Base-by-base conservation (phyloP, 2,329 filamentous ascomycete genomes). In the Xylaria sp. region DNA sequence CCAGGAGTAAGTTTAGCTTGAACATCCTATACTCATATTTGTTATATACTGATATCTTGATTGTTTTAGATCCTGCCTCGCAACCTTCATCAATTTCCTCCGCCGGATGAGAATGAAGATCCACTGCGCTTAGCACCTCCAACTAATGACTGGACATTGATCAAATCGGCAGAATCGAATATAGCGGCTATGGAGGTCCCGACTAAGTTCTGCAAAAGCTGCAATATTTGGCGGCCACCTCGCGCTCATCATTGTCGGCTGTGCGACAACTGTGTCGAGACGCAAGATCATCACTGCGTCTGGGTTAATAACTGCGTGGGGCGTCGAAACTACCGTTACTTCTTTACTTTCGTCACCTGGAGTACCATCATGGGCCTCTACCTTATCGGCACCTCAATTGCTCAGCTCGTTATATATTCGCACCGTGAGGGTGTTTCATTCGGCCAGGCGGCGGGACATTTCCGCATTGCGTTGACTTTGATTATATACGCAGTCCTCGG, bases 301-400 rank as follows among this genome's bases (percentile, higher is more conserved):
- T 99, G 96, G 96, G 88, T 99, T 72, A 99, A 99, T 83, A 99
- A 99, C 80, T 99, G 96, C 74, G 92, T 99, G 59, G 96, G 96
- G 52, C 91, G 95, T 73, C 93, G 96, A 76, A 99, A 99, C 82
- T 99, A 99, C 82, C 93, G 96, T 72, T 98, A 95, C 81, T 99
- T 99, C 82, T 98, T 98, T 80, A 88, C 92, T 12, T 99, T 98
- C 81, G 90, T 99, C 73, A 89, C 89, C 63, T 90, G 91, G 15
- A 90, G 89, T n/a, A 94, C 93, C 0, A 74, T 98, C 41, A 86
- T 98, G 20, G 88, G 91, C 0, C 78, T 94, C 18, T 95, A 92
- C 76, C 86, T 98, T 55, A 84, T 96, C 37, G 93, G 86, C 23
- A 90, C 92, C 28, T 94, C 90, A 70, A 84, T 98, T n/a, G 89